Evolutionary conservation across 1,139 yeast species (phyloP).

Genomic region (Pneumocystis canis): DNA sequence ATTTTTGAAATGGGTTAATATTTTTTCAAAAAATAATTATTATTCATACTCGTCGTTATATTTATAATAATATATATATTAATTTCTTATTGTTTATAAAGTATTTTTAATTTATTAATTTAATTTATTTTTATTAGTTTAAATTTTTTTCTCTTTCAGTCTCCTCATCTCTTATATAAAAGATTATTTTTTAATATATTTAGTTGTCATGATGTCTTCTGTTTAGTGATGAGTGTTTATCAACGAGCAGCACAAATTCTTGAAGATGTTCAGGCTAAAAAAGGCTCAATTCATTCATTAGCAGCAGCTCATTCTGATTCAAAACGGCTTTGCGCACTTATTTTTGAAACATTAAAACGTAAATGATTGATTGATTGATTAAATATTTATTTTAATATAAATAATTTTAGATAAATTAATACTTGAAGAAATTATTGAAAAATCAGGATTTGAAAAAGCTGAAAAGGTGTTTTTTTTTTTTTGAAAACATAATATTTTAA

Average conservation of each 20-base stretch:
- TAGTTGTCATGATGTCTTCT: no score
- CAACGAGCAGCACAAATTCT: conserved; percentile 9
- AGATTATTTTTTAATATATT: no score
- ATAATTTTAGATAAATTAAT: conserved; percentile 6
- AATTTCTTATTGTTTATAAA: no score
- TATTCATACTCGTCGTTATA: no score
- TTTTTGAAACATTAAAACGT: conserved; percentile 21
- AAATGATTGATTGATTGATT: no score
- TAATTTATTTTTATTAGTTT: no score
- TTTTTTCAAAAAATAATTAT: no score
- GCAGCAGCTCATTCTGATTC: conserved; percentile 9
- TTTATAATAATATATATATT: no score
- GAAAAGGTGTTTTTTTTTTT: conserved; percentile 27
- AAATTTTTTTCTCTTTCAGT: no score
- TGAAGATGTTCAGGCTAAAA: conserved; percentile 8
- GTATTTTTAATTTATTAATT: no score
- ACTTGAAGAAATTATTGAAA: conserved; percentile 7
- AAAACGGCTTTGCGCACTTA: conserved; percentile 10
- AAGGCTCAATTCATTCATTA: conserved; percentile 12
- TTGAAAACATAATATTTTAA: conserved; percentile 21
- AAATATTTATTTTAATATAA: no score
- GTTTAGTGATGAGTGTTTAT: conserved; percentile 15
- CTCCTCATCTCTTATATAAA: not conserved
- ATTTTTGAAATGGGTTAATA: no score
- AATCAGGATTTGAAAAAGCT: conserved; percentile 18